A percentile compares a stretch with the other conserved stretches of the same genome.
Evolutionary conservation across 2,329 filamentous ascomycete species (phyloP).

Genomic region (Hypoxylon sp.): DNA sequence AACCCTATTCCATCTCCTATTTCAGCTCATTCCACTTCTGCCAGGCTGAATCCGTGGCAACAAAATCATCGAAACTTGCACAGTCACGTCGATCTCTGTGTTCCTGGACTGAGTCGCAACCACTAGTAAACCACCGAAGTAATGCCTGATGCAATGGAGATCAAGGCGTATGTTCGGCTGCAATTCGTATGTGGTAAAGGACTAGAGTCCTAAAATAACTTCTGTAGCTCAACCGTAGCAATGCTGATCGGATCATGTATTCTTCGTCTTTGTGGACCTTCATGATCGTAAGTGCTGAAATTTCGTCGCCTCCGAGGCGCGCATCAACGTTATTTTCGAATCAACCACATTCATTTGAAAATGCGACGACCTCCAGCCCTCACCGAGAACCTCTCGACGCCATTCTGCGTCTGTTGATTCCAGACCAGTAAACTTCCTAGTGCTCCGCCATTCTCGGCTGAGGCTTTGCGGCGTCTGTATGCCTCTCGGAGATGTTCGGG

Average conservation of each 20-base stretch:
- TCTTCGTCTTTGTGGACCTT: background rate
- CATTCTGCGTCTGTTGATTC: conserved; percentile 72
- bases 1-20: background rate
- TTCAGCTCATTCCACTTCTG: background rate
- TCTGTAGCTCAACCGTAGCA: background rate
- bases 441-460: conserved; percentile 73
- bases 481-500: conserved; percentile 84
- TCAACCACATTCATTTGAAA: conserved; percentile 61
- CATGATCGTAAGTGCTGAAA: background rate
- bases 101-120: background rate
- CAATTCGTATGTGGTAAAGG: background rate
- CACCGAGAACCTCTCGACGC: conserved; percentile 71
- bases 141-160: no score
- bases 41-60: background rate
- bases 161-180: background rate
- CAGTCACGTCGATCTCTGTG: background rate
- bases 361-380: conserved; percentile 67
- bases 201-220: background rate
- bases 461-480: conserved; percentile 75
- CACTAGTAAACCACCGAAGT: background rate
- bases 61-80: background rate
- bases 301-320: background rate
- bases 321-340: background rate
- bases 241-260: background rate
- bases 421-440: conserved; percentile 72